Percentiles rank a stretch among this genome's conserved stretches.
These are phyloP conservation scores for Silene conica DNA, from an alignment of 148 eudicot species.

Conservation along the genomic window DNA sequence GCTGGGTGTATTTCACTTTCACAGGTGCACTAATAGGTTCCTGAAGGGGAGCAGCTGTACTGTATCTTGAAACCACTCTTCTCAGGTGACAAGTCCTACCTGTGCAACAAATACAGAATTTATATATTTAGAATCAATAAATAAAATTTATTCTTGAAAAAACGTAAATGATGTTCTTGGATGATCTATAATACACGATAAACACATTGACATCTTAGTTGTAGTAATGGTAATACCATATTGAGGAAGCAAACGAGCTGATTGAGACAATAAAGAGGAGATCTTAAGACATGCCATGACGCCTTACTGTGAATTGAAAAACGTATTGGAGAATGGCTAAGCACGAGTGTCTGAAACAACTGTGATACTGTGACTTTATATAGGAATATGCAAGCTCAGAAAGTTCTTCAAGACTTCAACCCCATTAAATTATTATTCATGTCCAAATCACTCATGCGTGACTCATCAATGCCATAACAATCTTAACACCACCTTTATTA, in stretches of 20 bases:
- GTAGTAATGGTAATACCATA: neutral
- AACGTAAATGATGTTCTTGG: too few relatives aligned
- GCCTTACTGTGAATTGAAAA: neutral
- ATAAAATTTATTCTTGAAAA: too few relatives aligned
- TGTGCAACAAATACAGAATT: too few relatives aligned
- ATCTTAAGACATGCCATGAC: neutral
- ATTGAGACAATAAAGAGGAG: neutral
- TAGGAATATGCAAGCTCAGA: too few relatives aligned
- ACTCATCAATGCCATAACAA: too few relatives aligned
- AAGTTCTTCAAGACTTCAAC: too few relatives aligned
- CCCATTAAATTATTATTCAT: too few relatives aligned
- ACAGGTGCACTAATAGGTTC: constrained; percentile 61
- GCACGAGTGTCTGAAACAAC: neutral
- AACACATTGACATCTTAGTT: constrained; percentile 37
- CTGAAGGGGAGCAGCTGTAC: constrained; percentile 49
- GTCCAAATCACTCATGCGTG: too few relatives aligned
- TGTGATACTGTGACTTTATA: too few relatives aligned
- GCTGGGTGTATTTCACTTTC: constrained; percentile 45
- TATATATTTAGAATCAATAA: too few relatives aligned
- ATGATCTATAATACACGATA: too few relatives aligned
- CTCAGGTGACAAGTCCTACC: constrained; percentile 27
- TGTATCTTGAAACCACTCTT: constrained; percentile 37
- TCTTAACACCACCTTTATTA: too few relatives aligned
- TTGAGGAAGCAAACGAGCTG: neutral
- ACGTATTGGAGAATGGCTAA: neutral